Conservation (phyloP, 495 filamentous ascomycete genomes). For the Penicillium pulvis region DNA sequence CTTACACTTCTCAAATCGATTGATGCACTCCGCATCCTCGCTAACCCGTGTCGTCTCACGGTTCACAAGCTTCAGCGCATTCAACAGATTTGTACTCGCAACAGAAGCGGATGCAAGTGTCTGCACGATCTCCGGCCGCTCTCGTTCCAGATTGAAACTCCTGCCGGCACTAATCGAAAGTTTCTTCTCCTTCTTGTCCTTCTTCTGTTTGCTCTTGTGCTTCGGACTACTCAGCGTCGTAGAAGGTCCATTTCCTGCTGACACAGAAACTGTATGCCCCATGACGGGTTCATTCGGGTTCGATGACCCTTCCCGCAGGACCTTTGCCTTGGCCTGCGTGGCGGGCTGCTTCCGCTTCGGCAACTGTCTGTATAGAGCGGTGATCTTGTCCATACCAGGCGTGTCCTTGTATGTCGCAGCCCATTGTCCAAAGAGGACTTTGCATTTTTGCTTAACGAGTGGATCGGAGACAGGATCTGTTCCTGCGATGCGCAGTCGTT, state of each 20-base stretch:
- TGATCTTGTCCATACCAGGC: constrained; percentile 77
- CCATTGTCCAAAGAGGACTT: constrained; percentile 86
- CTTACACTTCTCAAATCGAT: constrained; percentile 86
- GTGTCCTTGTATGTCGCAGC: constrained; percentile 78
- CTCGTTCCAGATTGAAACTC: constrained; percentile 82
- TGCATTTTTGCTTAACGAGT: constrained; percentile 82
- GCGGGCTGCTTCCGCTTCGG: constrained; percentile 66
- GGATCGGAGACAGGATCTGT: constrained; percentile 84
- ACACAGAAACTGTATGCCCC: constrained; percentile 48
- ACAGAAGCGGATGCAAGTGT: constrained; percentile 84
- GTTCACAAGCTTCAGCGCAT: constrained; percentile 88
- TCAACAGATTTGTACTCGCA: constrained; percentile 86
- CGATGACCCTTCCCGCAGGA: constrained; percentile 70
- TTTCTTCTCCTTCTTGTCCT: constrained; percentile 43
- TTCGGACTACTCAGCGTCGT: constrained; percentile 40
- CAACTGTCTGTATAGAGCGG: constrained; percentile 77
- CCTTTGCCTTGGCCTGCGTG: constrained; percentile 75
- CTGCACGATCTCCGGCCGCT: constrained; percentile 80
- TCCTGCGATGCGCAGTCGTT: constrained; percentile 84
- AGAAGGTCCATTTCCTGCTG: constrained; percentile 42
- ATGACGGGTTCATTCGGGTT: constrained; percentile 60
- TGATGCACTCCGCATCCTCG: constrained; percentile 73
- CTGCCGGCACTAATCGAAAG: constrained; percentile 23
- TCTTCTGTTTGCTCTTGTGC: constrained; percentile 40
- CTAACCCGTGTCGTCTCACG: constrained; percentile 86